Conservation (phyloP, 331 rosid genomes). For the Acacia pycnantha region DNA sequence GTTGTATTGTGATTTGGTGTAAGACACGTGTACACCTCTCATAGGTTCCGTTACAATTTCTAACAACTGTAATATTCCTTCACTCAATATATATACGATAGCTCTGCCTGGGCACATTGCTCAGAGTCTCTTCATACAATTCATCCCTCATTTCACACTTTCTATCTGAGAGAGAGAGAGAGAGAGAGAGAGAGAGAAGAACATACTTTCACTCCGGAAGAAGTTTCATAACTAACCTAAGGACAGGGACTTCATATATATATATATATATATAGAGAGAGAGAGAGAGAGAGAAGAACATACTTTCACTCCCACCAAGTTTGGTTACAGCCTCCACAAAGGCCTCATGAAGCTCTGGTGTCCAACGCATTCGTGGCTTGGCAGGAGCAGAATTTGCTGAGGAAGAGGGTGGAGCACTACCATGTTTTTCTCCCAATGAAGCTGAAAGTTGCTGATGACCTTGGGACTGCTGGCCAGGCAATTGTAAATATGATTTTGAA, state of each 20-base stretch:
- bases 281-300: slow-evolving; percentile 27
- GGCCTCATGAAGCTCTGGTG: slow-evolving; percentile 97
- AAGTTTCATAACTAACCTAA: slow-evolving; percentile 20
- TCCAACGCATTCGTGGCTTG: slow-evolving; percentile 99
- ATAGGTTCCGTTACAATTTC: too few species aligned
- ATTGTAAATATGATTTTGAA: slow-evolving; percentile 51
- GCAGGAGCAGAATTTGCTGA: slow-evolving; percentile 59
- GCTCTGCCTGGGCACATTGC: too few species aligned
- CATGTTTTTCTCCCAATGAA: slow-evolving; percentile 55
- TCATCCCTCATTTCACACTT: too few species aligned
- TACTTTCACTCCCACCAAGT: slow-evolving; percentile 99
- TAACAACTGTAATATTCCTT: too few species aligned
- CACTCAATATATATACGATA: too few species aligned
- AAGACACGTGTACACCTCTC: too few species aligned
- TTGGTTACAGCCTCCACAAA: slow-evolving; percentile 96
- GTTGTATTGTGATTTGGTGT: too few species aligned
- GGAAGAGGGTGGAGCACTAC: slow-evolving; percentile 50
- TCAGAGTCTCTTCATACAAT: too few species aligned
- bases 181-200: too few species aligned
- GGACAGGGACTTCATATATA: neutral
- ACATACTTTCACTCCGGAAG: too few species aligned
- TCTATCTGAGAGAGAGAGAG: too few species aligned
- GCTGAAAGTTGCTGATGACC: slow-evolving; percentile 54
- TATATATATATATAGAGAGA: neutral
- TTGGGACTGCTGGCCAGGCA: slow-evolving; percentile 57